phyloP scores from a whole-genome alignment of 1,139 yeast species.

The Suhomyces atakaporum region DNA sequence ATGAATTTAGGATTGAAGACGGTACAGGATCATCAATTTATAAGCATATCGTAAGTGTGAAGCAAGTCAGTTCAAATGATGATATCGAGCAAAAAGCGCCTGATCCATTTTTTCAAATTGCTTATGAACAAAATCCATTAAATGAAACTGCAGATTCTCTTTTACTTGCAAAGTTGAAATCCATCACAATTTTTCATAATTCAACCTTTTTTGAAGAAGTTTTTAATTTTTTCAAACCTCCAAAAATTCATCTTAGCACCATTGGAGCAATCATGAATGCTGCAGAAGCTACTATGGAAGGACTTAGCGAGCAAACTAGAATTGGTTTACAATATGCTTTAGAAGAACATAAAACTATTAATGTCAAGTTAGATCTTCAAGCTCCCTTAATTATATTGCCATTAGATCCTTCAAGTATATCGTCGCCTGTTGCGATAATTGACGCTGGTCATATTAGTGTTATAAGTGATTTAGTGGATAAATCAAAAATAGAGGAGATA shows the following conservation, averaged over 20 bases:
- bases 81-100: constrained; percentile 9
- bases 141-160: constrained; percentile 82
- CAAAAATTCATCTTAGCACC: constrained; percentile 82
- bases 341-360: constrained; percentile 90
- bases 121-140: constrained; percentile 84
- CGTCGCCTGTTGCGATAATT: constrained; percentile 85
- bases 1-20: constrained; percentile 85
- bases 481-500: constrained; percentile 66
- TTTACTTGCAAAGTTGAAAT: constrained; percentile 70
- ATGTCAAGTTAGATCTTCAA: constrained; percentile 82
- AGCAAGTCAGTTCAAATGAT: constrained; percentile 39
- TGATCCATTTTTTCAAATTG: constrained; percentile 77
- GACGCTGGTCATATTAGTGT: constrained; percentile 97
- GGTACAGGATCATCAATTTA: constrained; percentile 74
- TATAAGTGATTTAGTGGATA: constrained; percentile 76
- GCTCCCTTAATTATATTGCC: constrained; percentile 95
- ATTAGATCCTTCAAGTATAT: constrained; percentile 72
- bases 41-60: constrained; percentile 87
- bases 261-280: constrained; percentile 91
- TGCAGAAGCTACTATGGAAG: constrained; percentile 94
- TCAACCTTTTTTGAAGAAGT: constrained; percentile 78
- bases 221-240: constrained; percentile 78
- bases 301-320: constrained; percentile 84
- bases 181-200: constrained; percentile 89
- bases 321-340: constrained; percentile 91